A percentile compares a stretch with the other conserved stretches of the same genome.
phyloP scores from a whole-genome alignment of 2,329 filamentous ascomycete genomes.

The Daldinia sp. region DNA sequence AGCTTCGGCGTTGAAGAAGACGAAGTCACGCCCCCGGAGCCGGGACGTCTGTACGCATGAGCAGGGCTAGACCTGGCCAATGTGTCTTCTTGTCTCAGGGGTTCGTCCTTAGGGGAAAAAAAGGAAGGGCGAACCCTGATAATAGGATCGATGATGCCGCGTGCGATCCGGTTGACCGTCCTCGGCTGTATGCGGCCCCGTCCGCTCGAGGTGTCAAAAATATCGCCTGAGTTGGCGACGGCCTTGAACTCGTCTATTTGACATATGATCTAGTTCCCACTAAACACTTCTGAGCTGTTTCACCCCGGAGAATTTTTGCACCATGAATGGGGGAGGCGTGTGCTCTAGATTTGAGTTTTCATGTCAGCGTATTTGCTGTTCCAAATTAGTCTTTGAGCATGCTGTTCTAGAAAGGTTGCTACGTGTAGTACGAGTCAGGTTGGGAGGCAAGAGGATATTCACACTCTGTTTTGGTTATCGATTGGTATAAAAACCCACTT shows the following conservation, averaged over 20 bases:
- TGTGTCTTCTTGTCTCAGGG: neutral
- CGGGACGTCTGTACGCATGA: constrained; percentile 40
- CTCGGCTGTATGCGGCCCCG: neutral
- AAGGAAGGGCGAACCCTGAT: neutral
- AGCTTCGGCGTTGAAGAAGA: constrained; percentile 43
- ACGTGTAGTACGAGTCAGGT: neutral
- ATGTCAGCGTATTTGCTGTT: neutral
- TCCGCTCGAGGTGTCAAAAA: constrained; percentile 1
- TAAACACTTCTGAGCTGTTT: neutral
- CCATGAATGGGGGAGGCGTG: neutral
- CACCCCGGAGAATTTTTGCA: neutral
- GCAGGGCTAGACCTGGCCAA: neutral
- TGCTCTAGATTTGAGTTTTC: neutral
- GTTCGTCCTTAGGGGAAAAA: too few species aligned
- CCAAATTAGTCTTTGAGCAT: neutral
- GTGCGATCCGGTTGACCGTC: neutral
- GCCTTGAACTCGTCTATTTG: neutral
- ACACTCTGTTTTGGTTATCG: neutral
- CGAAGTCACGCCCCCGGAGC: constrained; percentile 29
- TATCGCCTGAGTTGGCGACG: neutral
- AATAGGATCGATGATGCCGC: neutral
- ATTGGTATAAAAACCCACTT: constrained; percentile 16
- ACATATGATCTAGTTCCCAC: neutral
- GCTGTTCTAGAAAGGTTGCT: neutral
- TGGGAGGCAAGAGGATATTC: neutral